Conservation (phyloP, 1,139 yeast species). For the Pichia sp. region DNA sequence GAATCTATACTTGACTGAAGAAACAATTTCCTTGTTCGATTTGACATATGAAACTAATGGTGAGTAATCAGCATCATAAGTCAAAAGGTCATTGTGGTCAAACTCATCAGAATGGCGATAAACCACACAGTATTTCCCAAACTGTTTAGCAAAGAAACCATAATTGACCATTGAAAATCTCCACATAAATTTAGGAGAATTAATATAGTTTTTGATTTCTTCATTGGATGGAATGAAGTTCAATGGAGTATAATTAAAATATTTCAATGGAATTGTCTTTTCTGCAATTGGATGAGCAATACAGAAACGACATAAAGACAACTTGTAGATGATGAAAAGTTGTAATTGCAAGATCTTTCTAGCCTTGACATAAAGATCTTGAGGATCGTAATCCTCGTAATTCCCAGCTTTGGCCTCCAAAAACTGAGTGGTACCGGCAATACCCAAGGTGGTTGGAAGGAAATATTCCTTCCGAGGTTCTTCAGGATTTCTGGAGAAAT, state of each 20-base stretch:
- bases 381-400: neutral
- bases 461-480: too few relatives aligned
- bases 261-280: neutral
- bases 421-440: neutral
- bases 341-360: constrained; percentile 4
- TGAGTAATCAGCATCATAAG: too few relatives aligned
- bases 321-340: neutral
- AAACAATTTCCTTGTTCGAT: too few relatives aligned
- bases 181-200: constrained; percentile 9
- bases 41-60: too few relatives aligned
- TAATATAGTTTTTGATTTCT: constrained; percentile 1
- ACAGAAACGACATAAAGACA: neutral
- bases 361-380: neutral
- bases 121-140: too few relatives aligned
- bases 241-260: constrained; percentile 3
- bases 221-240: neutral
- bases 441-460: neutral
- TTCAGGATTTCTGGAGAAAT: too few relatives aligned
- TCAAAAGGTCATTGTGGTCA: too few relatives aligned
- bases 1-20: too few relatives aligned
- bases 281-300: neutral
- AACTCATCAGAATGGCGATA: neutral
- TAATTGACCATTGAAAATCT: constrained; percentile 10
- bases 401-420: neutral
- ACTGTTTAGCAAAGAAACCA: neutral